Conservation (phyloP, 129 eudicot species). For the Calendula officinalis region DNA sequence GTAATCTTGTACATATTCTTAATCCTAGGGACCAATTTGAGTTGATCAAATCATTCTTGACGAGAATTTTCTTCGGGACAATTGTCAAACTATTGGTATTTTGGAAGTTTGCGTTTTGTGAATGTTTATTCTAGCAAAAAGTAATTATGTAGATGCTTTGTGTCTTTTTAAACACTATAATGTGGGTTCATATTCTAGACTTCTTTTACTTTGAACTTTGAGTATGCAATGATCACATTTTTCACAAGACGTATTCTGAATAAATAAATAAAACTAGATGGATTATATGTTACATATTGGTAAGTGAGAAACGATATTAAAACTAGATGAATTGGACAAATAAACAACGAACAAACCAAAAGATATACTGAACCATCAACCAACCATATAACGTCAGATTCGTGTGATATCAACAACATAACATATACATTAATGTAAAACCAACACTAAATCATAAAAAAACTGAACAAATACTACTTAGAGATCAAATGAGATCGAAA, state of each 20-base stretch:
- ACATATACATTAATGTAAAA: too few species aligned
- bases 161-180: slow-evolving; percentile 20
- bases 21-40: slow-evolving; percentile 39
- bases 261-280: neutral
- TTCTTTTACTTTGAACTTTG: slow-evolving; percentile 6
- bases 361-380: too few species aligned
- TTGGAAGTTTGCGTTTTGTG: slow-evolving; percentile 35
- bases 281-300: too few species aligned
- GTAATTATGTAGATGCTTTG: slow-evolving; percentile 29
- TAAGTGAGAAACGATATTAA: too few species aligned
- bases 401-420: too few species aligned
- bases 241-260: neutral
- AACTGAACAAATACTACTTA: too few species aligned
- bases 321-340: too few species aligned
- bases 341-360: too few species aligned
- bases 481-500: too few species aligned
- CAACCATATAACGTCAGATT: too few species aligned
- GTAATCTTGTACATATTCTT: slow-evolving; percentile 29
- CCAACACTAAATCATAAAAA: too few species aligned
- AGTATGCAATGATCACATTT: neutral
- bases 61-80: slow-evolving; percentile 14
- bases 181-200: slow-evolving; percentile 19
- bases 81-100: slow-evolving; percentile 28
- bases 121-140: slow-evolving; percentile 35
- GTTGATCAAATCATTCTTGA: slow-evolving; percentile 34